Percentiles rank a stretch among this genome's conserved stretches.
These are phyloP conservation scores for Triticum monococcum DNA, from an alignment of 176 grass and related monocot species.

Conservation along the genomic window DNA sequence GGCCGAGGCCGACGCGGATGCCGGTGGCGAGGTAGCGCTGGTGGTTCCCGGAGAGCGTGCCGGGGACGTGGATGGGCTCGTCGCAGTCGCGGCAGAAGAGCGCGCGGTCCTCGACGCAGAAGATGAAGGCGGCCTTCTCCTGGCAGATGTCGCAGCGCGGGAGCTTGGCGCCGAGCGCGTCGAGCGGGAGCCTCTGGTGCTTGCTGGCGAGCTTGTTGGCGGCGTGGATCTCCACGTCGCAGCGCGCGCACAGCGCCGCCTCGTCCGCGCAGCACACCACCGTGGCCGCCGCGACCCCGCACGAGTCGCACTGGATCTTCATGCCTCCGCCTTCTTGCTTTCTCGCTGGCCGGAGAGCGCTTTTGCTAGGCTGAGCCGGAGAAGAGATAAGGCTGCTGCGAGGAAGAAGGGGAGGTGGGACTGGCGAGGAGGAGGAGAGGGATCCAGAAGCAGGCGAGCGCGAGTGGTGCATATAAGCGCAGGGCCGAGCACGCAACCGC, in stretches of 20 bases:
- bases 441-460: not conserved
- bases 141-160: conserved; percentile 85
- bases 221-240: conserved; percentile 78
- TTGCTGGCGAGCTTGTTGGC: conserved; percentile 89
- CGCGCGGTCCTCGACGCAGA: conserved; percentile 96
- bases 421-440: not conserved
- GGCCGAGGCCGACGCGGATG: conserved; percentile 68
- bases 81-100: conserved; percentile 98
- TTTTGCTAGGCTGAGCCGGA: not conserved
- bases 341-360: not conserved
- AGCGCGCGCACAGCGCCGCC: conserved; percentile 82
- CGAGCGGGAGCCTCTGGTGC: conserved; percentile 83
- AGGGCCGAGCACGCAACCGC: conserved; percentile 14
- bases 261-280: conserved; percentile 90
- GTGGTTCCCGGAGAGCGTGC: conserved; percentile 91
- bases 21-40: conserved; percentile 94
- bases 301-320: conserved; percentile 94
- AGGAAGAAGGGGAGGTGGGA: too few species aligned
- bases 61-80: conserved; percentile 84
- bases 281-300: conserved; percentile 61
- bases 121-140: conserved; percentile 98
- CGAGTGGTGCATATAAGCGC: conserved; percentile 52
- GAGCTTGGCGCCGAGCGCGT: conserved; percentile 54
- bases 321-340: conserved; percentile 7
- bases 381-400: conserved; percentile 30